Percentiles rank a stretch among this genome's conserved stretches.
These are phyloP conservation scores for Leccinum truebloodii DNA, from an alignment of 768 basidiomycete species.

Conservation along the genomic window DNA sequence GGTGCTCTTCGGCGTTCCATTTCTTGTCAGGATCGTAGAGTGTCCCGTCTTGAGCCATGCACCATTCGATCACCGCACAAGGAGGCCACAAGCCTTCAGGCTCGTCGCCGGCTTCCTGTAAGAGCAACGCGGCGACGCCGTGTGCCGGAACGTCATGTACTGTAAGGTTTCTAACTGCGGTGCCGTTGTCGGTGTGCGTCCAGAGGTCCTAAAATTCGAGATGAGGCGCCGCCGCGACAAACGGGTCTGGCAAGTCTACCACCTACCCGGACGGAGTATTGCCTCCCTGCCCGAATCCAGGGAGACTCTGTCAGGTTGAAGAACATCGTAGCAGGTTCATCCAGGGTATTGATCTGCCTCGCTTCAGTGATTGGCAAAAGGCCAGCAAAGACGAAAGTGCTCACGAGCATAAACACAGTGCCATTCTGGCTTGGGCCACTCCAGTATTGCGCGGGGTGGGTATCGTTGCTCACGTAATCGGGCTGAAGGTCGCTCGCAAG, in stretches of 20 bases:
- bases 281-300: constrained; percentile 66
- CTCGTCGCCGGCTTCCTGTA: constrained; percentile 68
- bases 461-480: constrained; percentile 40
- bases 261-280: constrained; percentile 63
- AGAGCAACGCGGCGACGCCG: constrained; percentile 65
- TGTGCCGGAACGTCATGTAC: constrained; percentile 58
- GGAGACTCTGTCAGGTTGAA: constrained; percentile 70
- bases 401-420: constrained; percentile 65
- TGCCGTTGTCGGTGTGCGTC: constrained; percentile 72
- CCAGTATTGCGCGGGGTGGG: constrained; percentile 72
- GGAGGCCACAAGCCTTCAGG: constrained; percentile 57
- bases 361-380: neutral
- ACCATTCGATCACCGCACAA: constrained; percentile 59
- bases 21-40: constrained; percentile 32
- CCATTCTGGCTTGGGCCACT: constrained; percentile 66
- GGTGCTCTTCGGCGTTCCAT: constrained; percentile 21
- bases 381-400: constrained; percentile 7
- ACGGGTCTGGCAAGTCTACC: neutral
- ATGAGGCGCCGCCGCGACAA: neutral
- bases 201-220: constrained; percentile 57
- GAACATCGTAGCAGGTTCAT: constrained; percentile 55
- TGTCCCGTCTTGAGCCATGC: constrained; percentile 60
- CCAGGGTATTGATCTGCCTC: constrained; percentile 58
- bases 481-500: constrained; percentile 23
- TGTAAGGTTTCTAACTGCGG: constrained; percentile 59